These are phyloP conservation scores for Ceratocystis alfenasii DNA, from an alignment of 2,329 filamentous ascomycete species.

Conservation along the genomic window DNA sequence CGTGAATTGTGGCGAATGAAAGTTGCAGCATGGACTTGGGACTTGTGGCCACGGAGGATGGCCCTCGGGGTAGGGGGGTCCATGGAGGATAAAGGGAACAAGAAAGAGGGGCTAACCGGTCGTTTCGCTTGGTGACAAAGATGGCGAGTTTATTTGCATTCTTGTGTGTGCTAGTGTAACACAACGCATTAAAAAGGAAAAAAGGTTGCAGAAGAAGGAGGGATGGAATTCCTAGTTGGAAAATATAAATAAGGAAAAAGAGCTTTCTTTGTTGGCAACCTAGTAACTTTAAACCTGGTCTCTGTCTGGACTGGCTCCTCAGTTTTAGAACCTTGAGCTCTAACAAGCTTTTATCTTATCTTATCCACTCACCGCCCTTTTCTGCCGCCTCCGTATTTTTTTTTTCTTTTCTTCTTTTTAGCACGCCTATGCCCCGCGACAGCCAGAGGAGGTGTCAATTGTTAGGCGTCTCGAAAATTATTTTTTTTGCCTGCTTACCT, in stretches of 20 bases:
- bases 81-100: background rate
- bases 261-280: background rate
- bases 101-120: background rate
- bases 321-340: background rate
- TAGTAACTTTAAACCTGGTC: too few relatives aligned
- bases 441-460: background rate
- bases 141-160: too few relatives aligned
- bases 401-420: background rate
- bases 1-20: constrained; percentile 64
- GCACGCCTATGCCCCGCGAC: background rate
- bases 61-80: constrained; percentile 34
- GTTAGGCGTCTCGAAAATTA: background rate
- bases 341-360: background rate
- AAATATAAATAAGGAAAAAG: too few relatives aligned
- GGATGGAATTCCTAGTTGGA: too few relatives aligned
- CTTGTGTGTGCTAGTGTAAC: too few relatives aligned
- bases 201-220: too few relatives aligned
- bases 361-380: background rate
- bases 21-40: constrained; percentile 63
- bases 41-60: constrained; percentile 74
- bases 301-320: too few relatives aligned
- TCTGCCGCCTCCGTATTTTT: background rate
- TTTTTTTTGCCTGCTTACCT: background rate
- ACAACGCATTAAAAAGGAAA: background rate
- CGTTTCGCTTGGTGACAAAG: too few relatives aligned